These are phyloP conservation scores for Golubevia sp. DNA, from an alignment of 1,284 basidiomycete species.

Conservation along the genomic window DNA sequence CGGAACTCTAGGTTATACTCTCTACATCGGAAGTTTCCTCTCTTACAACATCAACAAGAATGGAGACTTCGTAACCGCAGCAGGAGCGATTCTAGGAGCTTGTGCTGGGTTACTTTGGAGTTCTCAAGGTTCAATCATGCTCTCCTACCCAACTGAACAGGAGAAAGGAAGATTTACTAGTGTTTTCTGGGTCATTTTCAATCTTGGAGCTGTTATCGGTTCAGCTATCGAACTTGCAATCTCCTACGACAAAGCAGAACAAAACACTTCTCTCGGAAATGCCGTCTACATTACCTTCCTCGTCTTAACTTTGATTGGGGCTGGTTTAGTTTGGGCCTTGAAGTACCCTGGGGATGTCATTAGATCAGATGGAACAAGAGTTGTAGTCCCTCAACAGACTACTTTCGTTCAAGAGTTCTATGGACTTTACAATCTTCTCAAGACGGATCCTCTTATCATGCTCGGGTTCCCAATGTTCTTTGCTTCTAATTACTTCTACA, in stretches of 20 bases:
- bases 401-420: conserved; percentile 34
- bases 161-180: conserved; percentile 66
- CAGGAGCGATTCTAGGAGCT: conserved; percentile 45
- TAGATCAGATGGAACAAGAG: conserved; percentile 34
- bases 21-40: conserved; percentile 41
- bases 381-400: conserved; percentile 31
- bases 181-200: conserved; percentile 74
- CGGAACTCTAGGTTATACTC: conserved; percentile 41
- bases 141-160: conserved; percentile 12
- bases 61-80: conserved; percentile 41
- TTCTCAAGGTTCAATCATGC: conserved; percentile 46
- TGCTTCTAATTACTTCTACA: conserved; percentile 49
- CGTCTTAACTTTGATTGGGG: conserved; percentile 37
- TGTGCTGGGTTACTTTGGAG: conserved; percentile 49
- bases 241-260: conserved; percentile 23
- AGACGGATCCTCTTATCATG: conserved; percentile 38
- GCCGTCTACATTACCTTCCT: conserved; percentile 39
- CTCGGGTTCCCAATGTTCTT: conserved; percentile 45
- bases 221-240: conserved; percentile 68
- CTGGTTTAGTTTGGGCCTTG: conserved; percentile 20
- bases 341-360: conserved; percentile 34
- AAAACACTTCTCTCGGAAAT: conserved; percentile 22
- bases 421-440: conserved; percentile 28
- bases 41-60: conserved; percentile 51
- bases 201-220: conserved; percentile 72